Evolutionary conservation across 352 stramenopile genomes (phyloP), one percentile per base, ranked within the genome.

Genomic region (Blastocystis sp.): DNA sequence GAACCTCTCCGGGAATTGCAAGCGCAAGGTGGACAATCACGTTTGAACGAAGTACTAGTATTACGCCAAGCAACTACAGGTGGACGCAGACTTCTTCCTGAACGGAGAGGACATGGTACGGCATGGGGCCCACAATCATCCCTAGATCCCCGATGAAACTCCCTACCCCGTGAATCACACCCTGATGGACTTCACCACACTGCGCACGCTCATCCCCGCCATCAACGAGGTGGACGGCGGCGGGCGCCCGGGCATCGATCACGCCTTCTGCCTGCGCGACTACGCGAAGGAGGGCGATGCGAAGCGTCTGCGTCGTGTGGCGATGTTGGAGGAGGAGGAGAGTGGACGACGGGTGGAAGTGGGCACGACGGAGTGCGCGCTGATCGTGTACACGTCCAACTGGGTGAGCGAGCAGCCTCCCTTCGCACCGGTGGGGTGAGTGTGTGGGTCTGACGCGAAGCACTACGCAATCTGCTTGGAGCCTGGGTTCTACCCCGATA

Each of bases 1-100:
- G 88, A 90, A 90, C 86, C 82, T 90, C 34, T 80, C 62, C 40
- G 89, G 89, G 4, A 76, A 89, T 61, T 28, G 59, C 17, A 78
- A 79, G 1, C 56, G 62, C 19, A 9, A 48, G 28, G 77, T 90
- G 10, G 48, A 89, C 41, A 23, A 90, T 23, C 89, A 90, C 66
- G 78, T 88, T 41, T 28, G 5, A 60, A 28, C 19, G 28, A 38
- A 19, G 61, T 17, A 2, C 14, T 78, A 56, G 43, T 7, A 19
- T 52, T 40, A 38, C 38, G 4, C 17, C 10, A 48, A 88, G 78
- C 40, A 66, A 41, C 60, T 88, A 2, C 62, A 62, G n/a, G 60
- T 88, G 2, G 45, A 88, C 3, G 43, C 61, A 7, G 64, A 88
- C 62, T 53, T 0, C 7, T 88, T 78, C 70, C 45, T 79, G 64